phyloP scores from a whole-genome alignment of 1,139 yeast genomes.

The Lodderomyces margitis region DNA sequence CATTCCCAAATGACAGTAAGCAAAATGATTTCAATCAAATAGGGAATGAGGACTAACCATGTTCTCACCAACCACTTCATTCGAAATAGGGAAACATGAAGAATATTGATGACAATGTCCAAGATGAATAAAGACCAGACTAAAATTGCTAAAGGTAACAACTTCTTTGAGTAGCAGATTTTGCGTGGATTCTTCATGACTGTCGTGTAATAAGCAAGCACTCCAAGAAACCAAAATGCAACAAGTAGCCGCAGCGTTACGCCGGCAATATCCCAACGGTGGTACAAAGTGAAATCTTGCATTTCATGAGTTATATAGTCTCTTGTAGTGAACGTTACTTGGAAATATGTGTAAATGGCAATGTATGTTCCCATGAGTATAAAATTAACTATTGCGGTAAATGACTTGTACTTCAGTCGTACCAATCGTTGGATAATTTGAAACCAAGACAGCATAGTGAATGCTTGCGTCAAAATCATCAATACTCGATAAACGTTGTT shows the following conservation, averaged over 20 bases:
- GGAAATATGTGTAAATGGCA: constrained; percentile 18
- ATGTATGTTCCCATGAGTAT: constrained; percentile 21
- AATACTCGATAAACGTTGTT: constrained; percentile 29
- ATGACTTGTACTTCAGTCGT: constrained; percentile 21
- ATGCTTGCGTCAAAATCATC: constrained; percentile 29
- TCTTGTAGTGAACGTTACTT: constrained; percentile 13
- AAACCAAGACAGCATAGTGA: constrained; percentile 40
- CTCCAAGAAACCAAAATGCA: constrained; percentile 26
- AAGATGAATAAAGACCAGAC: constrained; percentile 32
- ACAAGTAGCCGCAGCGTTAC: constrained; percentile 23
- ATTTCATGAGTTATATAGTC: constrained; percentile 7
- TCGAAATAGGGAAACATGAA: constrained; percentile 27
- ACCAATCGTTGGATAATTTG: constrained; percentile 33
- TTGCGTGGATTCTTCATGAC: constrained; percentile 30
- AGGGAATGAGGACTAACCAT: constrained; percentile 42
- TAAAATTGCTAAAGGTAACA: constrained; percentile 43
- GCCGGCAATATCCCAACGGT: constrained; percentile 25
- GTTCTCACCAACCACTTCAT: constrained; percentile 30
- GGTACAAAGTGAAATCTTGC: constrained; percentile 6
- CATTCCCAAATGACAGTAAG: constrained; percentile 53
- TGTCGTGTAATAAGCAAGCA: constrained; percentile 30
- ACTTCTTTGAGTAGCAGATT: constrained; percentile 32
- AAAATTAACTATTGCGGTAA: constrained; percentile 19
- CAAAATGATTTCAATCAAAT: constrained; percentile 36
- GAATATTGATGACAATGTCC: constrained; percentile 29